Evolutionary conservation across 202 grass and related monocot genomes (phyloP).

Genomic region (Panicum hallii): DNA sequence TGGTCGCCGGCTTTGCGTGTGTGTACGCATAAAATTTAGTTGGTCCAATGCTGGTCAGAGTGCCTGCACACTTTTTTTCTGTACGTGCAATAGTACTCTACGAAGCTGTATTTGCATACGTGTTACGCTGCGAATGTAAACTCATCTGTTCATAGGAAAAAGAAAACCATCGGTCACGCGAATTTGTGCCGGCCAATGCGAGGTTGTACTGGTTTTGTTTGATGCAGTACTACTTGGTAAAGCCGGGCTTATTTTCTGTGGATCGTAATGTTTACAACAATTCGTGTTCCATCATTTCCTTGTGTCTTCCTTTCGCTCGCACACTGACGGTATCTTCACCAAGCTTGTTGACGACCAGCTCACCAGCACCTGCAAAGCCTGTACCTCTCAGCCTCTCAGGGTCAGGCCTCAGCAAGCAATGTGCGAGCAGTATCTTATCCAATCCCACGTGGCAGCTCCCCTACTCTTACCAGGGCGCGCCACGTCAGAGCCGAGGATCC

Average conservation of each 20-base stretch:
- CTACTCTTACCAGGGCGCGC: slow-evolving; percentile 56
- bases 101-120: not conserved
- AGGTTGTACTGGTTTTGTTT: not conserved
- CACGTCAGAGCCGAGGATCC: slow-evolving; percentile 72
- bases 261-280: not conserved
- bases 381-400: not conserved
- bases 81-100: not conserved
- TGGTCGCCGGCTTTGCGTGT: not conserved
- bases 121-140: not conserved
- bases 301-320: too few relatives aligned
- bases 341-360: not conserved
- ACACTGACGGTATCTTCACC: not conserved
- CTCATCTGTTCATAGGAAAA: not conserved
- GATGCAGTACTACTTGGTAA: not conserved
- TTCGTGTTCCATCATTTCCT: not conserved
- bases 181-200: too few relatives aligned
- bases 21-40: not conserved
- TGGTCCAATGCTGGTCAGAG: too few relatives aligned
- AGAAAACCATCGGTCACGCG: not conserved
- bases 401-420: not conserved
- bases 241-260: too few relatives aligned
- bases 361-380: not conserved
- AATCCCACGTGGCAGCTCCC: slow-evolving; percentile 28
- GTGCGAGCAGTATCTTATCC: slow-evolving; percentile 61
- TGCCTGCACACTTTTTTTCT: not conserved